Evolutionary conservation across 371 early-diverging fungal genomes (phyloP), one percentile per base, ranked within the genome.

Genomic region (Mortierella sp.): DNA sequence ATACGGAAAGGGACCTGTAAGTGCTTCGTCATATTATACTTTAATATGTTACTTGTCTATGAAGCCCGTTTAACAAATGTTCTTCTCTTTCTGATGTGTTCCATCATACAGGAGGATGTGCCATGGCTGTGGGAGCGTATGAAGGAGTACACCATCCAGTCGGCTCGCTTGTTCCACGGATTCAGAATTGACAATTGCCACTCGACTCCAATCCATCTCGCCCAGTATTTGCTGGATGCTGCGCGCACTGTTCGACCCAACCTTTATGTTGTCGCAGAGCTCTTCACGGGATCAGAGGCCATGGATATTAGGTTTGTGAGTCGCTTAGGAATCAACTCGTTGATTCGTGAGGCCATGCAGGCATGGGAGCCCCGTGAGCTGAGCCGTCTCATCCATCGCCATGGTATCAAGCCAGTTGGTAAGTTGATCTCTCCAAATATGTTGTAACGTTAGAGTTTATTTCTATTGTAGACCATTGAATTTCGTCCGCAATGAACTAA

Each of bases 181-280:
- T 96, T 99, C 89, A 94, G 99, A 50, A 98, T 99, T 76, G 99
- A 99, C 89, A 99, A 99, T 83, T 99, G 99, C 87, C 99, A 99
- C 83, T 97, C 98, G 10, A 99, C 99, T 0, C 99, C 99, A 0
- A 91, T 99, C 24, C 97, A 97, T 82, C 94, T 99, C 8, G 99
- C 98, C 0, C 92, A 96, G 75, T 97, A 98, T 82, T 90, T 99
- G 13, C 89, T 99, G 73, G 98, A 98, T 84, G 92, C 93, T 58
- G 99, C 97, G 21, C 95, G 99, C 54, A 80, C 78, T 16, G 91
- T 96, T 38, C 93, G 95, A 11, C 98, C 98, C 8, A 93, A 99
- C 78, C 90, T 99, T 21, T 99, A 99, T 88, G 98, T 99, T 11
- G 91, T 97, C 76, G 99, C 99, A 0, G 99, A 99, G 89, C 91